phyloP scores from a whole-genome alignment of 306 rosid species.

The Nissolia schottii region DNA sequence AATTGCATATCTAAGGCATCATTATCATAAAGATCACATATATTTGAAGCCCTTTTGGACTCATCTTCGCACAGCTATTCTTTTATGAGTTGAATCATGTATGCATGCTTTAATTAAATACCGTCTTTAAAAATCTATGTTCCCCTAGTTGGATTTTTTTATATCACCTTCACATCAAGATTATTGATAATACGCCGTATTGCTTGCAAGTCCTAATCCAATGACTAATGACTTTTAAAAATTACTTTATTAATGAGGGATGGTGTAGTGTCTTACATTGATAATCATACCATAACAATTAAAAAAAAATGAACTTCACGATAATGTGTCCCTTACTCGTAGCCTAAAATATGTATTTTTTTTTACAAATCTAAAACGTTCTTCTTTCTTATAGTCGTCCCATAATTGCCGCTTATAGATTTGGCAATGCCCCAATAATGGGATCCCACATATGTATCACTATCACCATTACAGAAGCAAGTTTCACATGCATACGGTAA shows the following conservation, averaged over 20 bases:
- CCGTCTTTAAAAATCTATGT: constrained; percentile 28
- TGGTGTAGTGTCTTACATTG: not conserved
- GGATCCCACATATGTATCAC: constrained; percentile 14
- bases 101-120: constrained; percentile 23
- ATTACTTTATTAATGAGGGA: constrained; percentile 19
- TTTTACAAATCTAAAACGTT: not conserved
- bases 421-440: constrained; percentile 29
- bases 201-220: constrained; percentile 39
- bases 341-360: not conserved
- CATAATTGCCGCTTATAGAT: constrained; percentile 17
- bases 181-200: constrained; percentile 22
- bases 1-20: constrained; percentile 29
- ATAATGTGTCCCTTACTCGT: constrained; percentile 16
- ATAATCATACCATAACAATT: constrained; percentile 13
- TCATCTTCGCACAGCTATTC: constrained; percentile 29
- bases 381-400: not conserved
- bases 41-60: constrained; percentile 17
- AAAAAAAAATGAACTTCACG: not conserved
- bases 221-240: constrained; percentile 15
- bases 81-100: constrained; percentile 25
- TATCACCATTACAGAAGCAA: constrained; percentile 11
- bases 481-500: constrained; percentile 18
- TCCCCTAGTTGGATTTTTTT: constrained; percentile 45
- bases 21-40: constrained; percentile 28
- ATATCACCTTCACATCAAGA: constrained; percentile 27